These are phyloP conservation scores for Schizophyllum commune DNA, from an alignment of 1,284 basidiomycete species.

Conservation along the genomic window DNA sequence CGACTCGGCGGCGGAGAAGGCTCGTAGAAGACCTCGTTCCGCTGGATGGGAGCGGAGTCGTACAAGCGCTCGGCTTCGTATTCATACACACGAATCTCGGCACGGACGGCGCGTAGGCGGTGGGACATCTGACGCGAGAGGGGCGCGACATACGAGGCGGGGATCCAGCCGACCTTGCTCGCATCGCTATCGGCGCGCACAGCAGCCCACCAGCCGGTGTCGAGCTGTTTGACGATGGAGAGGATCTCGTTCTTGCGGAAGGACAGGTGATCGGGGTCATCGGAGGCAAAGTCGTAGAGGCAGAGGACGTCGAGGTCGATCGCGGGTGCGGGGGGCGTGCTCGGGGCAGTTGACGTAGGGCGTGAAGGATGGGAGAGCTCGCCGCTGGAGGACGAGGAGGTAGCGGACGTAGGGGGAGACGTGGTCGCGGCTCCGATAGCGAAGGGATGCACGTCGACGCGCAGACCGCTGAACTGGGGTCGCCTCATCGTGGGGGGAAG, in stretches of 20 bases:
- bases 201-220: constrained; percentile 77
- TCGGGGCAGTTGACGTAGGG: neutral
- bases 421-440: neutral
- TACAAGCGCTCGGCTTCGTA: constrained; percentile 40
- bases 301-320: constrained; percentile 42
- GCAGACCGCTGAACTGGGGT: neutral
- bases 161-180: constrained; percentile 58
- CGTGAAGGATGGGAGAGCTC: constrained; percentile 13
- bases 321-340: constrained; percentile 17
- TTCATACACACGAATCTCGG: constrained; percentile 36
- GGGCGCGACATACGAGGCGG: constrained; percentile 45
- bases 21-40: constrained; percentile 20
- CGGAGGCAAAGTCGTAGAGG: constrained; percentile 56
- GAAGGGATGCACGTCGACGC: neutral
- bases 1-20: constrained; percentile 7
- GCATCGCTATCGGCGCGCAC: constrained; percentile 41
- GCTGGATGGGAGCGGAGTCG: constrained; percentile 28
- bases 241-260: constrained; percentile 62
- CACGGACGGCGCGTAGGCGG: constrained; percentile 29
- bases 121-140: constrained; percentile 39
- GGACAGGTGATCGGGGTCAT: constrained; percentile 52
- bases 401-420: constrained; percentile 10
- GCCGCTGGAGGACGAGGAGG: constrained; percentile 25
- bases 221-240: constrained; percentile 56
- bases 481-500: neutral